Evolutionary conservation across 1,284 basidiomycete genomes (phyloP).

Genomic region (Fomitopsis pinicola): DNA sequence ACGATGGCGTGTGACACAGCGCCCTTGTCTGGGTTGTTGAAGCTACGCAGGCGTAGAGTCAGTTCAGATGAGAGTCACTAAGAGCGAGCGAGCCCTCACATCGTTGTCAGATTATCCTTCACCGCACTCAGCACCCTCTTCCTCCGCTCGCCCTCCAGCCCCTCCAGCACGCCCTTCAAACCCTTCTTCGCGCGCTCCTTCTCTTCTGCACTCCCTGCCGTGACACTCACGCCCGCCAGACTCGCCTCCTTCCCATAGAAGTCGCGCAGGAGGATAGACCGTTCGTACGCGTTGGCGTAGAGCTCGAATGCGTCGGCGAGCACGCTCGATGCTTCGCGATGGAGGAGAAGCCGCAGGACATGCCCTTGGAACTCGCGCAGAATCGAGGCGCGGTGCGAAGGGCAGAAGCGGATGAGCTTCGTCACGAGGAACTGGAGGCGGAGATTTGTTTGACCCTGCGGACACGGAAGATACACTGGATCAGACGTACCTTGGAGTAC

Average conservation of each 20-base stretch:
- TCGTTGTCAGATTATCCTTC: slow-evolving; percentile 70
- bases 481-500: slow-evolving; percentile 73
- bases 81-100: slow-evolving; percentile 45
- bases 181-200: slow-evolving; percentile 64
- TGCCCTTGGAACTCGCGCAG: slow-evolving; percentile 73
- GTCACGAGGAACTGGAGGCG: slow-evolving; percentile 72
- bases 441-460: not conserved
- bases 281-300: slow-evolving; percentile 79
- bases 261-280: slow-evolving; percentile 72
- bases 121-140: slow-evolving; percentile 64
- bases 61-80: not conserved
- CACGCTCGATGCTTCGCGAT: slow-evolving; percentile 78
- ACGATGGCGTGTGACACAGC: slow-evolving; percentile 82
- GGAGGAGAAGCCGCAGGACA: slow-evolving; percentile 71
- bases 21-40: slow-evolving; percentile 87
- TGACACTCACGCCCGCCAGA: slow-evolving; percentile 64
- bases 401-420: slow-evolving; percentile 79
- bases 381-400: slow-evolving; percentile 66
- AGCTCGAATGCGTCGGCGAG: slow-evolving; percentile 86
- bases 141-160: slow-evolving; percentile 56
- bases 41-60: slow-evolving; percentile 38
- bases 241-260: slow-evolving; percentile 86
- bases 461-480: not conserved
- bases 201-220: slow-evolving; percentile 49
- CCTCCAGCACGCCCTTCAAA: slow-evolving; percentile 62